Conservation (phyloP, 2,329 filamentous ascomycete species). For the Trichoderma citrinoviride region DNA sequence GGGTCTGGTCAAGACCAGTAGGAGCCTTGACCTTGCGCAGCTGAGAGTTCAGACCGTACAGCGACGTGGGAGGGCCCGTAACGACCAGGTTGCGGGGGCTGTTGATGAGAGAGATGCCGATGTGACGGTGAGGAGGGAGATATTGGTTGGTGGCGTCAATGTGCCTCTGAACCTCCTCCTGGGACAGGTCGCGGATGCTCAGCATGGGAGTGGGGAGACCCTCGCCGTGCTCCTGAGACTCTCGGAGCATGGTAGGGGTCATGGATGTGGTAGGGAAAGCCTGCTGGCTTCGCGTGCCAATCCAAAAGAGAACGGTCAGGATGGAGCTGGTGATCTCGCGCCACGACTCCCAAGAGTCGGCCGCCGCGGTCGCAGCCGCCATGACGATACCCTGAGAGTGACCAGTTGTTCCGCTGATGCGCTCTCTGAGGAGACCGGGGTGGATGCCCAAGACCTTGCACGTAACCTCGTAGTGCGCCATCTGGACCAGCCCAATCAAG, state of each 20-base stretch:
- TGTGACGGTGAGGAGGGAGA: conserved; percentile 86
- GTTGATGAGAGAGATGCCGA: conserved; percentile 93
- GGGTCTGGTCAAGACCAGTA: conserved; percentile 93
- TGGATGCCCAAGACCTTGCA: conserved; percentile 88
- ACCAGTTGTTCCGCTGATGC: conserved; percentile 84
- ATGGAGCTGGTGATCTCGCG: conserved; percentile 75
- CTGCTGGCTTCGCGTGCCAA: conserved; percentile 94
- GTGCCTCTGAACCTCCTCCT: conserved; percentile 87
- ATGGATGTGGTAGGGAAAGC: conserved; percentile 94
- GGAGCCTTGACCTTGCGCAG: conserved; percentile 95
- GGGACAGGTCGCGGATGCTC: conserved; percentile 89
- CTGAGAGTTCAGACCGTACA: conserved; percentile 93
- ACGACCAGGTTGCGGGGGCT: conserved; percentile 97
- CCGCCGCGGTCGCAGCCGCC: conserved; percentile 85
- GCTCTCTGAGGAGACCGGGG: conserved; percentile 81
- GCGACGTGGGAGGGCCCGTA: conserved; percentile 89
- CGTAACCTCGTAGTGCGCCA: conserved; percentile 92
- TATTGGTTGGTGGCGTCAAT: conserved; percentile 97
- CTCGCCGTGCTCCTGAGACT: conserved; percentile 91
- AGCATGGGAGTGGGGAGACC: conserved; percentile 97
- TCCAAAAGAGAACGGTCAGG: conserved; percentile 96
- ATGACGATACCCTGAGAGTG: conserved; percentile 97
- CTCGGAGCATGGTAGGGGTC: conserved; percentile 83
- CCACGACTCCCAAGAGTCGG: conserved; percentile 91
- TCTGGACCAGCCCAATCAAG: conserved; percentile 90